Percentiles rank a stretch among this genome's conserved stretches.
phyloP scores from a whole-genome alignment of 2,329 filamentous ascomycete genomes.

The Fusarium foetens region DNA sequence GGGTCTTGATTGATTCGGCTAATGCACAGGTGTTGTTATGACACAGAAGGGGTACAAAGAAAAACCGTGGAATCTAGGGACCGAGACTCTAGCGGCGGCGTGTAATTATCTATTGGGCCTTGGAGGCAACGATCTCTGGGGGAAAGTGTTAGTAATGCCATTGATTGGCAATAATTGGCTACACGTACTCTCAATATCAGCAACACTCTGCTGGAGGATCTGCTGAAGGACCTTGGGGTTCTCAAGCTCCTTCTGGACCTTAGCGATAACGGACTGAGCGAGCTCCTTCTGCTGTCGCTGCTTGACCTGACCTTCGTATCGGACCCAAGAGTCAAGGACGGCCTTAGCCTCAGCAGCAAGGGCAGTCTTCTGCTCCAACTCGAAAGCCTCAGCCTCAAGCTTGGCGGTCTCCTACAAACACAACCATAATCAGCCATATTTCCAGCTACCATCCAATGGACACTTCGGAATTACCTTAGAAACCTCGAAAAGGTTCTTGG shows the following conservation, averaged over 20 bases:
- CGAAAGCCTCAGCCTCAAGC: constrained; percentile 94
- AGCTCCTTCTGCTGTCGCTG: constrained; percentile 98
- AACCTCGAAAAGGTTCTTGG: constrained; percentile 95
- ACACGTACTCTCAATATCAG: constrained; percentile 89
- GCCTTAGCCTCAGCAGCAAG: constrained; percentile 92
- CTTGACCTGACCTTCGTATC: constrained; percentile 99
- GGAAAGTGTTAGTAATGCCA: constrained; percentile 48
- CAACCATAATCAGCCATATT: constrained; percentile 38
- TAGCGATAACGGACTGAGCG: constrained; percentile 90
- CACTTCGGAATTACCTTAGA: constrained; percentile 78
- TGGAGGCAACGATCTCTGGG: constrained; percentile 70
- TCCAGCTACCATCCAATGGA: constrained; percentile 7
- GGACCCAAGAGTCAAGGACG: constrained; percentile 97
- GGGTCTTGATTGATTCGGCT: constrained; percentile 61
- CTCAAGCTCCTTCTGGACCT: constrained; percentile 98
- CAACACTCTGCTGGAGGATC: constrained; percentile 95
- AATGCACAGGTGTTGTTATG: constrained; percentile 68
- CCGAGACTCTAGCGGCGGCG: constrained; percentile 50
- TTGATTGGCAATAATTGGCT: not conserved
- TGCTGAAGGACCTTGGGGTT: constrained; percentile 97
- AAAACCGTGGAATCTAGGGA: constrained; percentile 54
- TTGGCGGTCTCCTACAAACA: constrained; percentile 85
- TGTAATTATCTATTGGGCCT: constrained; percentile 67
- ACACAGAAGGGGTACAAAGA: constrained; percentile 65
- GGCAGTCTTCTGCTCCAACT: constrained; percentile 96